phyloP scores from a whole-genome alignment of 352 stramenopile genomes.

The Globisporangium solare region DNA sequence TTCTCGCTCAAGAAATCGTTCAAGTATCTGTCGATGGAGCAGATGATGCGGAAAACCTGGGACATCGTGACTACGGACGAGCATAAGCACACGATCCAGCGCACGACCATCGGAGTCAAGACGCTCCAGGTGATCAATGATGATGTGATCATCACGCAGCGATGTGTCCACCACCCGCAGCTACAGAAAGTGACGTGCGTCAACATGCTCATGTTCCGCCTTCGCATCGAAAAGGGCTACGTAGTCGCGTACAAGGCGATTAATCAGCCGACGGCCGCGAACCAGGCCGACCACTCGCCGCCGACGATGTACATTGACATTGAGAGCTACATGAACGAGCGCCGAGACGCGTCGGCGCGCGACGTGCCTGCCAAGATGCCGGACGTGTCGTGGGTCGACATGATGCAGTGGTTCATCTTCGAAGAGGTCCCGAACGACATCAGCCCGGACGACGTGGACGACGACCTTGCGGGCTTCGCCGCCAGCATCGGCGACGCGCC shows the following conservation, averaged over 20 bases:
- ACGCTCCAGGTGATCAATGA: slow-evolving; percentile 47
- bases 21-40: slow-evolving; percentile 20
- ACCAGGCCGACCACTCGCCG: slow-evolving; percentile 22
- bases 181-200: slow-evolving; percentile 43
- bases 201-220: slow-evolving; percentile 49
- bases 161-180: slow-evolving; percentile 43
- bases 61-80: slow-evolving; percentile 45
- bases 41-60: slow-evolving; percentile 45
- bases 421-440: slow-evolving; percentile 18
- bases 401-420: slow-evolving; percentile 39
- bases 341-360: slow-evolving; percentile 18
- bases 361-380: slow-evolving; percentile 12
- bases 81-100: slow-evolving; percentile 50
- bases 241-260: slow-evolving; percentile 9
- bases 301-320: slow-evolving; percentile 16
- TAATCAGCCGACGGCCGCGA: slow-evolving; percentile 3
- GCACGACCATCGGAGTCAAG: slow-evolving; percentile 41
- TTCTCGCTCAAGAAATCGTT: slow-evolving; percentile 38
- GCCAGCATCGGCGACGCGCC: not conserved
- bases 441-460: slow-evolving; percentile 21
- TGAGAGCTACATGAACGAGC: slow-evolving; percentile 29
- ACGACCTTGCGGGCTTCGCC: slow-evolving; percentile 31
- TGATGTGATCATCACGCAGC: slow-evolving; percentile 37
- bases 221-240: slow-evolving; percentile 9
- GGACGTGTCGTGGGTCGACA: slow-evolving; percentile 40